Conservation (phyloP, 2,329 filamentous ascomycete species). For the Seiridium cupressi region DNA sequence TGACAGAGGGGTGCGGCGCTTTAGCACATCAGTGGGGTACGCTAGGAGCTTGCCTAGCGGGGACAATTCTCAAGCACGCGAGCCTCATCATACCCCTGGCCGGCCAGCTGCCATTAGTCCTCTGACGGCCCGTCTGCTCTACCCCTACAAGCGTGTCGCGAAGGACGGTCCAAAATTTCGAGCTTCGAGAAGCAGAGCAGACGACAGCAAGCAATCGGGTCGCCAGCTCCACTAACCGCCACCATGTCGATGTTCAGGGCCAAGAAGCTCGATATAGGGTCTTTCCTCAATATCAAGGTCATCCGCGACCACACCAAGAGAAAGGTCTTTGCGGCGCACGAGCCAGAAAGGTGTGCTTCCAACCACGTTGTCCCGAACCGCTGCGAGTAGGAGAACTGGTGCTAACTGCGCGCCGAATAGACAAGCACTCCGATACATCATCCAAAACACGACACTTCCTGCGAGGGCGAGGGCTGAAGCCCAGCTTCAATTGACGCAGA, state of each 20-base stretch:
- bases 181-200: not conserved
- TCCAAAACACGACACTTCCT: constrained; percentile 86
- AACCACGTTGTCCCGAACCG: not conserved
- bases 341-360: constrained; percentile 74
- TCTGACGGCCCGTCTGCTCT: not conserved
- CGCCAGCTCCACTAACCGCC: constrained; percentile 15
- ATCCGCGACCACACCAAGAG: constrained; percentile 97
- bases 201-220: not conserved
- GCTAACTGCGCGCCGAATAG: constrained; percentile 39
- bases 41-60: not conserved
- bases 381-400: not conserved
- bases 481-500: constrained; percentile 87
- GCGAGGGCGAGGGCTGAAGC: constrained; percentile 82
- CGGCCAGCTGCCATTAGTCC: not conserved
- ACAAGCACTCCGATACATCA: constrained; percentile 90
- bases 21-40: not conserved
- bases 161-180: constrained; percentile 2
- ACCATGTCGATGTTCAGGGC: constrained; percentile 82
- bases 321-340: constrained; percentile 82
- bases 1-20: not conserved
- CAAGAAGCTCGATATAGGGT: constrained; percentile 86
- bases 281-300: constrained; percentile 80
- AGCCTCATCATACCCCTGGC: not conserved
- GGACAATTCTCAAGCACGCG: not conserved
- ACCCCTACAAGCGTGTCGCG: not conserved